Conservation (phyloP, 2,329 filamentous ascomycete species). For the Sporothrix protearum region DNA sequence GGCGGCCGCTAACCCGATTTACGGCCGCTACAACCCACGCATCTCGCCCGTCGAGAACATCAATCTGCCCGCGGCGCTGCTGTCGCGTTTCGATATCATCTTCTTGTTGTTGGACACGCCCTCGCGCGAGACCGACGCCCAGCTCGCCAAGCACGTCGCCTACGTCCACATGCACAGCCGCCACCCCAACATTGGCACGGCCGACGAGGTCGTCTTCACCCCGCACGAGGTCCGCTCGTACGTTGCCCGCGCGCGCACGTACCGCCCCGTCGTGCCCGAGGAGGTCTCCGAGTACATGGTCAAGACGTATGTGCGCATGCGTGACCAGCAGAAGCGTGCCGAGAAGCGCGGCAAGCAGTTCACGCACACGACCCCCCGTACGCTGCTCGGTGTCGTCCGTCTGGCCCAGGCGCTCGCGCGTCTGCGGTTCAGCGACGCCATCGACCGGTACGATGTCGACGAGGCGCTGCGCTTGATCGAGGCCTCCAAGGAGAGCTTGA, state of each 20-base stretch:
- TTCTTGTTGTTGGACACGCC: constrained; percentile 97
- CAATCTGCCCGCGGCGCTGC: constrained; percentile 92
- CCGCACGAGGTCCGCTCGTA: constrained; percentile 94
- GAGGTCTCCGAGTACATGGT: constrained; percentile 93
- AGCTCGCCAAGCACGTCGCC: constrained; percentile 91
- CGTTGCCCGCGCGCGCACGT: constrained; percentile 86
- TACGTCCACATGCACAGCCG: constrained; percentile 96
- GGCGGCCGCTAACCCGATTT: constrained; percentile 93
- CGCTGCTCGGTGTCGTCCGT: constrained; percentile 86
- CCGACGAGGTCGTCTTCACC: constrained; percentile 67
- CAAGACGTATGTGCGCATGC: constrained; percentile 91
- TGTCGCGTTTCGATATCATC: constrained; percentile 95
- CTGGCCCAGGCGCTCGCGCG: constrained; percentile 90
- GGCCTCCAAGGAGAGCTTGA: constrained; percentile 87
- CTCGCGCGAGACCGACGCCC: constrained; percentile 81
- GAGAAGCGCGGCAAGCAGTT: constrained; percentile 91
- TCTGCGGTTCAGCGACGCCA: constrained; percentile 79
- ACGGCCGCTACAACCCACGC: constrained; percentile 95
- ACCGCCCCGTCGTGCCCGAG: constrained; percentile 79
- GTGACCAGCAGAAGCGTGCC: constrained; percentile 85
- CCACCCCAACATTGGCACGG: constrained; percentile 69
- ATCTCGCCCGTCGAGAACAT: constrained; percentile 98
- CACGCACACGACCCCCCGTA: constrained; percentile 89
- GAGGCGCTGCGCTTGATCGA: constrained; percentile 89
- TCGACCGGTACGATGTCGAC: constrained; percentile 90